Evolutionary conservation across 2,329 filamentous ascomycete species (phyloP), one percentile per base, ranked within the genome.

Genomic region (Zymoseptoria passerinii): DNA sequence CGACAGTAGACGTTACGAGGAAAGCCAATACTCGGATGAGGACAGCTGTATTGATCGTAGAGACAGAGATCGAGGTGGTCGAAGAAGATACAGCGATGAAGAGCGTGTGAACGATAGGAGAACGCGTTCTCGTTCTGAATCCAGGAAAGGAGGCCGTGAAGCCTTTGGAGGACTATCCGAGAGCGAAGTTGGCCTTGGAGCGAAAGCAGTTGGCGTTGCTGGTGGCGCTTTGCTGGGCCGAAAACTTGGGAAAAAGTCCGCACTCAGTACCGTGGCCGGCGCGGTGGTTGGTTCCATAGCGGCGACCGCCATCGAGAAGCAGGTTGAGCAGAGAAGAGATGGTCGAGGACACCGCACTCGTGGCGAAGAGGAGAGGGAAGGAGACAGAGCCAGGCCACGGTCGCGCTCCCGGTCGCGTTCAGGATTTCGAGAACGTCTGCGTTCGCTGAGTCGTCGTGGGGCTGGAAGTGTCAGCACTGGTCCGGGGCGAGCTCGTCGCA

Each of bases 181-280:
- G n/a, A 65, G 65, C 48, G 66, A 70, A 40, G 57, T 67, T 4
- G 67, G 67, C 1, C 50, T 69, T 10, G 67, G 61, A n/a, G 63
- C 66, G 16, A 65, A 66, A 19, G 50, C 69, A 8, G 55, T 68
- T 8, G 68, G 68, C 23, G 66, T 66, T 2, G 65, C 65, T 4
- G 67, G 62, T 6, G 68, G 68, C 10, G 67, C 67, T 0, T 63
- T 66, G 49, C 51, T 70, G 1, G 67, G 66, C 10, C 65, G 68
- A 23, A 66, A 68, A 52, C 52, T 67, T 5, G 61, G 58, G 6
- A 62, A 60, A 28, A 63, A 59, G 20, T 57, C 54, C 8, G 52
- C 59, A 1, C 52, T 69, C 18, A 63, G 64, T 3, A 68, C 67
- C 4, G 52, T 70, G 4, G 66, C 66, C 18, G 68, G 67, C 7